These are phyloP conservation scores for Tulasnella sp. DNA, from an alignment of 768 basidiomycete genomes.

Conservation along the genomic window DNA sequence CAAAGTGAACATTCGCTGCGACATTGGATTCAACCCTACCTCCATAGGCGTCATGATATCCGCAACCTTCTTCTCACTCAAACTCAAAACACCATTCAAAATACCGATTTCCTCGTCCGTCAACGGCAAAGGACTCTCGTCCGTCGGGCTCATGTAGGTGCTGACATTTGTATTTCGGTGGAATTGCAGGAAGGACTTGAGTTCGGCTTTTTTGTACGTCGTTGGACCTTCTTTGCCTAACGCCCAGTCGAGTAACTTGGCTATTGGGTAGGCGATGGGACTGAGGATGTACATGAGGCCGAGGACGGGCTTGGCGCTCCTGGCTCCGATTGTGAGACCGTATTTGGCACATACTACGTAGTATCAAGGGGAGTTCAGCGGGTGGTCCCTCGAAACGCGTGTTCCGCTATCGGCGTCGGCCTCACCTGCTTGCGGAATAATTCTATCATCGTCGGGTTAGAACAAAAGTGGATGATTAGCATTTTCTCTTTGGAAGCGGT, in stretches of 20 bases:
- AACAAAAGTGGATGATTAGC: constrained; percentile 22
- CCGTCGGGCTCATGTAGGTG: constrained; percentile 3
- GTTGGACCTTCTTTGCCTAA: constrained; percentile 59
- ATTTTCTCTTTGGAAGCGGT: background rate
- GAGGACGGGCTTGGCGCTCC: constrained; percentile 66
- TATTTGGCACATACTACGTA: constrained; percentile 41
- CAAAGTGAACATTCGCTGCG: background rate
- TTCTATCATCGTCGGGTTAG: constrained; percentile 37
- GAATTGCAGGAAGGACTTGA: constrained; percentile 23
- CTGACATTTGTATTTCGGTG: constrained; percentile 18
- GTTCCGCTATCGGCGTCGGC: background rate
- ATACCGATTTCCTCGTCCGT: constrained; percentile 24
- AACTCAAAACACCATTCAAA: constrained; percentile 22
- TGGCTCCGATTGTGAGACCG: constrained; percentile 73
- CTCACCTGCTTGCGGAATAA: constrained; percentile 68
- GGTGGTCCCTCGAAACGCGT: background rate
- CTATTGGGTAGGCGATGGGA: constrained; percentile 68
- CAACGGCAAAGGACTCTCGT: constrained; percentile 17
- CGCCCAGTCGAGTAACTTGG: constrained; percentile 67
- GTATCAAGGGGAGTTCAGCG: background rate
- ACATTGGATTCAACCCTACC: constrained; percentile 33
- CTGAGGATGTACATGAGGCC: constrained; percentile 60
- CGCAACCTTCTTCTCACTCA: constrained; percentile 40
- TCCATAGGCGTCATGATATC: constrained; percentile 73
- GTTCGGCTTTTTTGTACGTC: constrained; percentile 25